A percentile compares a stretch with the other conserved stretches of the same genome.
These are phyloP conservation scores for Talaromyces rugulosus DNA, from an alignment of 2,329 filamentous ascomycete species.

Conservation along the genomic window DNA sequence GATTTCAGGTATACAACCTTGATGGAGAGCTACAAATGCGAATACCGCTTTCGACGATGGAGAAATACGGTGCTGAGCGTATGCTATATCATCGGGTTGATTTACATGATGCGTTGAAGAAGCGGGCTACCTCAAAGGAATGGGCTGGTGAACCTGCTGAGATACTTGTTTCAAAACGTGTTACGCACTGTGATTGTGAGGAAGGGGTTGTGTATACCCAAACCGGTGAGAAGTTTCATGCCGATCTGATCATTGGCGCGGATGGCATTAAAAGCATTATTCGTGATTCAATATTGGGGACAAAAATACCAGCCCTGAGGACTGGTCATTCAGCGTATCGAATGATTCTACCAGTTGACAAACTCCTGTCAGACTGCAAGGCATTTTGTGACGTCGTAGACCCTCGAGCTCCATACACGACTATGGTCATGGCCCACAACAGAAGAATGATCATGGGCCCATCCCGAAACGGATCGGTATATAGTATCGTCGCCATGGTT, in stretches of 20 bases:
- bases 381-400: conserved; percentile 29
- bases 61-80: conserved; percentile 18
- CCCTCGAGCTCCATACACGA: conserved; percentile 37
- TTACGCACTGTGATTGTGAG: conserved; percentile 5
- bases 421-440: conserved; percentile 45
- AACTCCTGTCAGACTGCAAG: neutral
- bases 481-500: conserved; percentile 43
- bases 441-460: conserved; percentile 46
- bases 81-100: conserved; percentile 22
- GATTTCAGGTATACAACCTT: conserved; percentile 22
- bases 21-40: conserved; percentile 17
- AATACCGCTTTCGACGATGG: conserved; percentile 16
- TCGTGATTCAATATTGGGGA: conserved; percentile 18
- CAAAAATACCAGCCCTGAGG: conserved; percentile 3
- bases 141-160: conserved; percentile 14
- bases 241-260: conserved; percentile 25
- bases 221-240: conserved; percentile 15
- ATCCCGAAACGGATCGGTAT: conserved; percentile 37
- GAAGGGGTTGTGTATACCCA: conserved; percentile 16
- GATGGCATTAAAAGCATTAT: conserved; percentile 26
- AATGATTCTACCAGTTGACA: neutral
- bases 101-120: conserved; percentile 21
- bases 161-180: conserved; percentile 15
- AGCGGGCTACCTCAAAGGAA: conserved; percentile 7
- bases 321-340: conserved; percentile 3